These are phyloP conservation scores for Malbranchea cinnamomea DNA, from an alignment of 2,329 filamentous ascomycete genomes.

Conservation along the genomic window DNA sequence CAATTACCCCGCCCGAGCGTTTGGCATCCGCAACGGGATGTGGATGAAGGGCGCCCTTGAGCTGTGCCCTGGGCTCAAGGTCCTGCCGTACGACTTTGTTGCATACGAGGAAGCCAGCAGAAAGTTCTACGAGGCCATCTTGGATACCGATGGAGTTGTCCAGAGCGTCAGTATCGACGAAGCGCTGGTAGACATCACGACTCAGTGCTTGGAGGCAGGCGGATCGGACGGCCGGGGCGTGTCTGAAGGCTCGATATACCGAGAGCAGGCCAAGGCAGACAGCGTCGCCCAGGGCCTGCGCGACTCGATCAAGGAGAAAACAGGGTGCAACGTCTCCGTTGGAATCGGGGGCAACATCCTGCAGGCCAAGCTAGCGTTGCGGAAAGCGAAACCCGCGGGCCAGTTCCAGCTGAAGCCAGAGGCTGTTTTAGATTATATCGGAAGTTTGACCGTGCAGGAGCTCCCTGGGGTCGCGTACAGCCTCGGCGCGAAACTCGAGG, in stretches of 20 bases:
- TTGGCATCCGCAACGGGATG: constrained; percentile 93
- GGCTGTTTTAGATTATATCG: constrained; percentile 61
- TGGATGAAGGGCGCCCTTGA: constrained; percentile 92
- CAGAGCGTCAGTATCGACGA: constrained; percentile 98
- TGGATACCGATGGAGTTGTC: constrained; percentile 65
- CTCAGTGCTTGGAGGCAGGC: constrained; percentile 48
- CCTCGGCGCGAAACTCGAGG: constrained; percentile 74
- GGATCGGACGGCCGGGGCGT: constrained; percentile 51
- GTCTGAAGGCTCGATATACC: constrained; percentile 54
- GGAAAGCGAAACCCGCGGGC: constrained; percentile 86
- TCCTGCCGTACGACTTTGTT: constrained; percentile 90
- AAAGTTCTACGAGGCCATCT: constrained; percentile 71
- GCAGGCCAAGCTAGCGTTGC: constrained; percentile 75
- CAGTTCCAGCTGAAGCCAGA: constrained; percentile 80
- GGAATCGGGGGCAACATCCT: constrained; percentile 86
- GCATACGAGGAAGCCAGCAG: constrained; percentile 86
- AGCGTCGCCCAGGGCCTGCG: constrained; percentile 55
- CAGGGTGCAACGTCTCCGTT: constrained; percentile 77
- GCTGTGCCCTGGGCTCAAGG: constrained; percentile 69
- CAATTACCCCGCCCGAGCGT: constrained; percentile 79
- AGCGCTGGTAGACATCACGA: constrained; percentile 71
- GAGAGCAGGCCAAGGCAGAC: constrained; percentile 66
- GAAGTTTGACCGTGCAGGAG: constrained; percentile 60
- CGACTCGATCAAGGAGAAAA: constrained; percentile 53
- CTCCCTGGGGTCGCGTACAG: constrained; percentile 88